phyloP scores from a whole-genome alignment of 345 rosid genomes.

The Theobroma cacao region DNA sequence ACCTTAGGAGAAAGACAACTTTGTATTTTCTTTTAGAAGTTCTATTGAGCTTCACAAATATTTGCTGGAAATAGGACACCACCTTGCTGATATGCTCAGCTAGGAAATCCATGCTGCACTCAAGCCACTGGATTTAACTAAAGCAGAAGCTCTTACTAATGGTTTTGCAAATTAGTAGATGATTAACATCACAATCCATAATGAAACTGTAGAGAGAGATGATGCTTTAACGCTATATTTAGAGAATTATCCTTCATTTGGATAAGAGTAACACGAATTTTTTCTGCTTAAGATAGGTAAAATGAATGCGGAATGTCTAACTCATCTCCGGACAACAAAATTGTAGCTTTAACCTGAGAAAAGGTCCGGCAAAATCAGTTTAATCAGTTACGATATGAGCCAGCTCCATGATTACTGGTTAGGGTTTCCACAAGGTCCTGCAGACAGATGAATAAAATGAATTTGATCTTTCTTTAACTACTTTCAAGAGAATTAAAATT shows the following conservation, averaged over 20 bases:
- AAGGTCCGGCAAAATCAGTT: neutral
- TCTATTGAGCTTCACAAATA: neutral
- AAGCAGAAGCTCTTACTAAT: neutral
- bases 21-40: too few species aligned
- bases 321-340: neutral
- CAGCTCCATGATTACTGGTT: neutral
- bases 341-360: neutral
- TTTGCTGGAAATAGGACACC: neutral
- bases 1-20: too few species aligned
- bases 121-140: neutral
- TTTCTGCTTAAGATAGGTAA: neutral
- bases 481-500: neutral
- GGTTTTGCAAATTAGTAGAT: neutral
- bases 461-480: neutral
- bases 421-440: neutral
- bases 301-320: conserved; percentile 5
- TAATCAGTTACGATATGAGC: neutral
- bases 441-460: neutral
- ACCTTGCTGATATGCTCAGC: neutral
- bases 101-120: too few species aligned
- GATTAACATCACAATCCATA: neutral
- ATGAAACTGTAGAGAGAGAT: neutral
- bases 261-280: neutral
- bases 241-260: neutral
- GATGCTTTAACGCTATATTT: neutral